Conservation (phyloP, 176 grass and related monocot genomes). For the Areca catechu region DNA sequence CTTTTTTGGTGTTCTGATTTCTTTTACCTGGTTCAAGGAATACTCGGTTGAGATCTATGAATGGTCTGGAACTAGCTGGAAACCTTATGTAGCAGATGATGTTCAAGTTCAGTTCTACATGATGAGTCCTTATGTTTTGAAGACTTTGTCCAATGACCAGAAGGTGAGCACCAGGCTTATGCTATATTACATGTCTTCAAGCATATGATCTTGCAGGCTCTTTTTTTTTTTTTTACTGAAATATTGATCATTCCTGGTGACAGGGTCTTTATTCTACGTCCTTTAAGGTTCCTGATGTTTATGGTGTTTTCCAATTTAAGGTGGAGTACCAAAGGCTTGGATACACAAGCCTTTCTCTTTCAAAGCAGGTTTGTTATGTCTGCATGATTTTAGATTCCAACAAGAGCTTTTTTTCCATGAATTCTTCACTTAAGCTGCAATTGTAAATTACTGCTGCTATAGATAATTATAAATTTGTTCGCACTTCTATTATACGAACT, state of each 20-base stretch:
- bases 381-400: background rate
- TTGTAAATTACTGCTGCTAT: no score
- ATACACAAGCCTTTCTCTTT: conserved; percentile 81
- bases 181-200: background rate
- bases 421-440: background rate
- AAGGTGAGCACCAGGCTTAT: conserved; percentile 23
- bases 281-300: conserved; percentile 98
- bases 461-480: no score
- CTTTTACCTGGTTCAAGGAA: conserved; percentile 46
- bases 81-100: conserved; percentile 89
- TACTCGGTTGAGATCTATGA: conserved; percentile 98
- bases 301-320: conserved; percentile 99
- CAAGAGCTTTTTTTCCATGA: background rate
- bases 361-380: conserved; percentile 71
- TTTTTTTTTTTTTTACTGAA: background rate
- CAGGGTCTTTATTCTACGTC: conserved; percentile 79
- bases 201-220: background rate
- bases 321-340: conserved; percentile 87
- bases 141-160: conserved; percentile 63
- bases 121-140: conserved; percentile 98
- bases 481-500: no score
- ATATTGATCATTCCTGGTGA: background rate
- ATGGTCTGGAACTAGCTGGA: conserved; percentile 95
- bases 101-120: conserved; percentile 99
- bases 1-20: conserved; percentile 22